Conservation (phyloP, 1,284 basidiomycete species). For the Rhodofomes roseus region DNA sequence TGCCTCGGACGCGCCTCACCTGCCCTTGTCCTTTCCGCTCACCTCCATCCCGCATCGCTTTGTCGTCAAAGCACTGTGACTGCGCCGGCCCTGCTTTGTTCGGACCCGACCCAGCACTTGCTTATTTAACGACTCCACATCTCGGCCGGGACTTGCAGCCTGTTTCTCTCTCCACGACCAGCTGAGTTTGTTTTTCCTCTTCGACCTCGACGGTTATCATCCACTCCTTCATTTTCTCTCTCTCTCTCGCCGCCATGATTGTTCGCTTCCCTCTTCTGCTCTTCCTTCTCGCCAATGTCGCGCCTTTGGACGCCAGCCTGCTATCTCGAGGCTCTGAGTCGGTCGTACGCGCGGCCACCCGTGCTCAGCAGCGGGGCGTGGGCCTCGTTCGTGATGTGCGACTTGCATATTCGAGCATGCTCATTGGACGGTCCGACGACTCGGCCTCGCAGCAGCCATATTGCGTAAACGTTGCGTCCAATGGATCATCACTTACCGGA, state of each 20-base stretch:
- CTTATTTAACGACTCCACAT: background rate
- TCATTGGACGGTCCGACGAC: slow-evolving; percentile 11
- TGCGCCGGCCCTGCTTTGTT: background rate
- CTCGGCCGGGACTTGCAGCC: background rate
- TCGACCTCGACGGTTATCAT: slow-evolving; percentile 5
- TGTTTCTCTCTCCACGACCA: slow-evolving; percentile 1
- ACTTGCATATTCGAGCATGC: slow-evolving; percentile 48
- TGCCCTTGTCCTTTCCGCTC: background rate
- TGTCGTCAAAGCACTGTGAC: slow-evolving; percentile 5
- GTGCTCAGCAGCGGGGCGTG: slow-evolving; percentile 44
- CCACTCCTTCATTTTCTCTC: slow-evolving; percentile 3
- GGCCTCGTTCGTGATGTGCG: slow-evolving; percentile 62
- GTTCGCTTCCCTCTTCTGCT: slow-evolving; percentile 26
- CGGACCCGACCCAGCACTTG: background rate
- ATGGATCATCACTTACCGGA: background rate
- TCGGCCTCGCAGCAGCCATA: slow-evolving; percentile 13
- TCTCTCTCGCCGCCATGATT: slow-evolving; percentile 9
- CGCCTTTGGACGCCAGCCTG: slow-evolving; percentile 31
- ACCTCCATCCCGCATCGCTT: slow-evolving; percentile 2
- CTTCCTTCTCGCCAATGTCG: slow-evolving; percentile 32
- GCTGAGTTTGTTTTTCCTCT: slow-evolving; percentile 3
- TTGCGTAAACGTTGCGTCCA: slow-evolving; percentile 22
- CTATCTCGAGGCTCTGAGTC: slow-evolving; percentile 35
- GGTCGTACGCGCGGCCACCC: slow-evolving; percentile 19
- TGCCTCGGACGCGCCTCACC: background rate